Percentiles rank a stretch among this genome's conserved stretches.
These are phyloP conservation scores for Coffea canephora DNA, from an alignment of 257 asterid genomes.

Conservation along the genomic window DNA sequence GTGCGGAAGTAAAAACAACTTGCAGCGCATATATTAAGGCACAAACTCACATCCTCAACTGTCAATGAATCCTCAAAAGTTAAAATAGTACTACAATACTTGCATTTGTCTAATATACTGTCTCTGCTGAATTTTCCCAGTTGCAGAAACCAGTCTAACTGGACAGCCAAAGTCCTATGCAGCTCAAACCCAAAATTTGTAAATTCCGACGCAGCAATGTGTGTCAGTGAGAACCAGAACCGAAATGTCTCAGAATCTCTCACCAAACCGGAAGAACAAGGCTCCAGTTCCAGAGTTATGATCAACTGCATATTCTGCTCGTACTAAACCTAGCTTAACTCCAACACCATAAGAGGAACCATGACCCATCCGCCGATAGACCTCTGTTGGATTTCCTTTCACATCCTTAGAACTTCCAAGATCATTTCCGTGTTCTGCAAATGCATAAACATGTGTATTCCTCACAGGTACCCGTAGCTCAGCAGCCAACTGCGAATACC, in stretches of 20 bases:
- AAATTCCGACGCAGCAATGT: conserved; percentile 19
- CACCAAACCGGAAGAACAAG: conserved; percentile 88
- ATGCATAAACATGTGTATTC: conserved; percentile 77
- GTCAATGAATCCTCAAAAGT: conserved; percentile 3
- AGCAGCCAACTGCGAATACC: conserved; percentile 61
- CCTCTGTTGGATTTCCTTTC: conserved; percentile 96
- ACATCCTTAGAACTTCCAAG: conserved; percentile 89
- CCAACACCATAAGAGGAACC: conserved; percentile 96
- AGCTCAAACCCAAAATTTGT: conserved; percentile 23
- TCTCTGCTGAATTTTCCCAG: neutral
- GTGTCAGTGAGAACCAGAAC: neutral
- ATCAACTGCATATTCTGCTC: conserved; percentile 93
- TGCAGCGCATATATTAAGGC: neutral
- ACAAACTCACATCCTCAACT: neutral
- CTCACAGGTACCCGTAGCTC: conserved; percentile 85
- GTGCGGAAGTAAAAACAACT: neutral
- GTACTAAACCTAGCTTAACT: conserved; percentile 81
- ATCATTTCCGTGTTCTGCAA: conserved; percentile 95
- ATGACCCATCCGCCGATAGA: conserved; percentile 80
- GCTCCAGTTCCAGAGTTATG: conserved; percentile 91
- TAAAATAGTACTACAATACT: neutral
- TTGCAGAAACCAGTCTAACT: neutral
- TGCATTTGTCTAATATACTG: neutral
- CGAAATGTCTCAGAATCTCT: conserved; percentile 60
- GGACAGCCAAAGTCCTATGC: conserved; percentile 4